Evolutionary conservation across 495 filamentous ascomycete species (phyloP), one percentile per base, ranked within the genome.

Genomic region (Daldinia childiae): DNA sequence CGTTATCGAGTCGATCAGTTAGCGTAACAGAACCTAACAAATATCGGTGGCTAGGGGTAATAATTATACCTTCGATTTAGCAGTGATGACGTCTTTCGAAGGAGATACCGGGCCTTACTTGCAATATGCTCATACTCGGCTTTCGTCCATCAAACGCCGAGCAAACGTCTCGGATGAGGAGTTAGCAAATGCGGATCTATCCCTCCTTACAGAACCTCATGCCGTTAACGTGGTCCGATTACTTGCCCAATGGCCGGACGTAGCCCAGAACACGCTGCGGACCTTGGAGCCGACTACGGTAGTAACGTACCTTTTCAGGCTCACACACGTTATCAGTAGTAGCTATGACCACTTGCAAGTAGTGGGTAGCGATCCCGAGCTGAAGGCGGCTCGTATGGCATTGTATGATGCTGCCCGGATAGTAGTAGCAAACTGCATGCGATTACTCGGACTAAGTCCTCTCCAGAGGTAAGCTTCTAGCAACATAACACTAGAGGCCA

Each of bases 361-460:
- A 26, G 86, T 95, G 12, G 91, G 92, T 51, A 92, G 88, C 74
- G 86, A 87, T 75, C 85, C 85, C 15, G 90, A 90, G 74, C 72
- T 92, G 38, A 91, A 90, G 83, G 88, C 88, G 78, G 91, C 92
- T 29, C 88, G 92, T 57, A 89, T 95, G 86, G 92, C 93, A 3
- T 81, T 97, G 61, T 97, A 96, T 76, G 90, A 92, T 73, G 85
- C 91, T 12, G 91, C 92, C 2, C 85, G 91, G 66, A 89, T 89
- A 58, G 92, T 96, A 1, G 79, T 97, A 62, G 81, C 89, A 77
- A 96, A 94, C 77, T 93, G 93, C 48, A 96, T 97, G 93, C 84
- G 85, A 55, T 78, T 97, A 74, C 82, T 97, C 62, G 93, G 93
- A 24, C 82, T 97, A 67, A 91, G 81, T 68, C 93, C 93, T 29